phyloP scores from a whole-genome alignment of 129 eudicot genomes.

The Heracleum sosnowskyi region DNA sequence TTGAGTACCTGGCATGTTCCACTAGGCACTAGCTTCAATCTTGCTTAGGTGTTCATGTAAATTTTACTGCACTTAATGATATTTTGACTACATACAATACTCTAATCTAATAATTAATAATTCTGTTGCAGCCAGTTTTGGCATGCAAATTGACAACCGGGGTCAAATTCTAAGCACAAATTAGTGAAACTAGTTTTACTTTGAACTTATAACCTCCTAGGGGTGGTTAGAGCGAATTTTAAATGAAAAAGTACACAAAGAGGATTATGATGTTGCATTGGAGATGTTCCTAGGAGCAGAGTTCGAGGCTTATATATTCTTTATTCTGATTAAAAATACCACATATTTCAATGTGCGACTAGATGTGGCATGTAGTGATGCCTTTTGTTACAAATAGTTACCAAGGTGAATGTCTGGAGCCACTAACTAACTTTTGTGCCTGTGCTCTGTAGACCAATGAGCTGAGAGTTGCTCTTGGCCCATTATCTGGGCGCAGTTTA shows the following conservation, averaged over 20 bases:
- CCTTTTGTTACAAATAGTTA: neutral
- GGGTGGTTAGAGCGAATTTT: neutral
- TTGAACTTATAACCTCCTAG: neutral
- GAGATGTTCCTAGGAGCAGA: neutral
- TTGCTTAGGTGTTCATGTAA: neutral
- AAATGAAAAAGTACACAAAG: neutral
- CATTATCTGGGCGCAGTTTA: slow-evolving; percentile 30
- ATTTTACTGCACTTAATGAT: neutral
- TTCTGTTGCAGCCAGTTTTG: neutral
- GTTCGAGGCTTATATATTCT: neutral
- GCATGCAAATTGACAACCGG: neutral
- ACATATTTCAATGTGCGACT: neutral
- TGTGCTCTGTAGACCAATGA: slow-evolving; percentile 27
- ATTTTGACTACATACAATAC: neutral
- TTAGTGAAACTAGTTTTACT: neutral
- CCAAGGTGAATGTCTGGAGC: neutral
- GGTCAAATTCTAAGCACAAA: neutral
- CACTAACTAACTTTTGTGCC: neutral
- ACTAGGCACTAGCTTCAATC: neutral
- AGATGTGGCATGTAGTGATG: neutral
- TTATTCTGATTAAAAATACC: neutral
- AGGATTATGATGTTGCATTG: neutral
- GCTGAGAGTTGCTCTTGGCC: slow-evolving; percentile 37
- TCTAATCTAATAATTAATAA: neutral
- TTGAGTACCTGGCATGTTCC: neutral